Conservation (phyloP, 2,329 filamentous ascomycete genomes). For the Waltergamsia citrina region DNA sequence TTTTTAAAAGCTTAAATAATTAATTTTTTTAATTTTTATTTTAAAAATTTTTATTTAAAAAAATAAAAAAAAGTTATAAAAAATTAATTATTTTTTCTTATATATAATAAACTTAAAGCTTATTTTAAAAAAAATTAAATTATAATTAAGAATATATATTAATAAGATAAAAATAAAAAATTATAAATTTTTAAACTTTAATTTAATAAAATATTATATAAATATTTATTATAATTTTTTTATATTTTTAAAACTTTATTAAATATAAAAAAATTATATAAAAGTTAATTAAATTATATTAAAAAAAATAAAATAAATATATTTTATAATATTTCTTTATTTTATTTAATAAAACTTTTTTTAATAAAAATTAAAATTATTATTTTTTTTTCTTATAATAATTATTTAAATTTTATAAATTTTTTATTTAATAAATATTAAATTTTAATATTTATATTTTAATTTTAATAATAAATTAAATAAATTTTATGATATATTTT, state of each 20-base stretch:
- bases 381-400: not conserved
- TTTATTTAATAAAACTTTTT: not conserved
- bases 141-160: not conserved
- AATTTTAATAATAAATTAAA: not conserved
- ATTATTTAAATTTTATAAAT: not conserved
- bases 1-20: too few species aligned
- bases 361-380: too few species aligned
- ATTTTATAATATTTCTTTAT: not conserved
- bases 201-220: not conserved
- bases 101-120: too few species aligned
- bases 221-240: not conserved
- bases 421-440: not conserved
- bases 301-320: not conserved
- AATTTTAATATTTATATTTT: not conserved
- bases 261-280: not conserved
- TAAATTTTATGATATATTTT: not conserved
- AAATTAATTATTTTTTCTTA: not conserved
- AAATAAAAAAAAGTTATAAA: too few species aligned
- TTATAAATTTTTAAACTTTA: slow-evolving; percentile 1
- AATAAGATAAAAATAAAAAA: not conserved
- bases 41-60: too few species aligned
- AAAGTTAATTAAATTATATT: not conserved
- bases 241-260: not conserved
- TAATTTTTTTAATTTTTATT: too few species aligned
- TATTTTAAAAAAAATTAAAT: too few species aligned